Conservation (phyloP, 805 yeast genomes). For the Teunomyces tritomae region DNA sequence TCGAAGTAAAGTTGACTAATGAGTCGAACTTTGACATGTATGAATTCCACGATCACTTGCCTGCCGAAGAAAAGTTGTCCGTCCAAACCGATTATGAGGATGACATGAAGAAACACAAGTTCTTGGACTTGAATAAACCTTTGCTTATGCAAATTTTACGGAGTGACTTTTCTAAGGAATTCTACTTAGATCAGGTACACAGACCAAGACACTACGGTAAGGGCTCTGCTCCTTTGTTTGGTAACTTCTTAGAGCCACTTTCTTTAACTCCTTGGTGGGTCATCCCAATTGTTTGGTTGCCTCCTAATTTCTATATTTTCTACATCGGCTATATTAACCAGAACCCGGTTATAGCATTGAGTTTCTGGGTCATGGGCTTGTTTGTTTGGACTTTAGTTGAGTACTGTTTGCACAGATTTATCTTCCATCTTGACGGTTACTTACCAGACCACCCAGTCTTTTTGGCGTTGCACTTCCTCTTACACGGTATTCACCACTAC, state of each 20-base stretch:
- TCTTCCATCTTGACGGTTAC: constrained; percentile 87
- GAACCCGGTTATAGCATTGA: constrained; percentile 45
- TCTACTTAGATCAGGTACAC: constrained; percentile 93
- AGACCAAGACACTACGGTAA: constrained; percentile 97
- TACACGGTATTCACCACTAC: constrained; percentile 97
- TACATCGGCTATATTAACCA: constrained; percentile 54
- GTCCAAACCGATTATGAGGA: constrained; percentile 73
- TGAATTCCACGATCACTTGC: constrained; percentile 58
- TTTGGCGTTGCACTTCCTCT: constrained; percentile 78
- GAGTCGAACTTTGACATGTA: constrained; percentile 28
- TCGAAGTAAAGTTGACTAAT: constrained; percentile 48
- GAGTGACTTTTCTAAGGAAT: constrained; percentile 77
- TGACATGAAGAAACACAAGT: constrained; percentile 76
- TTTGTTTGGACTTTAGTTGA: constrained; percentile 93
- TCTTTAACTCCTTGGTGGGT: constrained; percentile 94
- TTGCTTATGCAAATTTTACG: constrained; percentile 75
- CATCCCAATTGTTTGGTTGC: constrained; percentile 85
- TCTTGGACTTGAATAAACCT: constrained; percentile 82
- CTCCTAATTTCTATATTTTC: constrained; percentile 66
- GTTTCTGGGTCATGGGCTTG: constrained; percentile 75
- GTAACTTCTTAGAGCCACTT: constrained; percentile 89
- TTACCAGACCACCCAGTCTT: constrained; percentile 78
- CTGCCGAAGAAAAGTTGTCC: constrained; percentile 68
- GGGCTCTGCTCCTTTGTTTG: constrained; percentile 94
- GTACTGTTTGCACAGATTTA: constrained; percentile 81